Evolutionary conservation across 495 filamentous ascomycete species (phyloP).

Genomic region (Lasiosphaeria hispida): DNA sequence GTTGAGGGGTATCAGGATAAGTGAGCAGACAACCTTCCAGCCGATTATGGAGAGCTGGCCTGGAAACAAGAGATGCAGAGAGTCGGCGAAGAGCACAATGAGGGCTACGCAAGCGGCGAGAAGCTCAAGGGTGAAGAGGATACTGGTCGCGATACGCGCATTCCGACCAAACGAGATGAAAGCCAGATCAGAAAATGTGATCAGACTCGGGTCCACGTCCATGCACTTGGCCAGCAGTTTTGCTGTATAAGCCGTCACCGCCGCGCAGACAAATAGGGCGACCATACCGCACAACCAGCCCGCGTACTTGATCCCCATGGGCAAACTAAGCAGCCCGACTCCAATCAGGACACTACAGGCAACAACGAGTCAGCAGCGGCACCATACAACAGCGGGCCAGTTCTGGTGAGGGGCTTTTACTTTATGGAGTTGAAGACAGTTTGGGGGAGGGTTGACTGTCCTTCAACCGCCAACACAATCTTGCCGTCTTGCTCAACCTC

Average conservation of each 20-base stretch:
- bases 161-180: conserved; percentile 86
- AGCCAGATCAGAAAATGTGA: conserved; percentile 93
- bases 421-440: conserved; percentile 97
- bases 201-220: conserved; percentile 66
- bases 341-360: conserved; percentile 70
- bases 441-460: conserved; percentile 90
- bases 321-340: conserved; percentile 83
- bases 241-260: conserved; percentile 82
- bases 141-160: conserved; percentile 74
- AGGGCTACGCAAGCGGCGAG: conserved; percentile 87
- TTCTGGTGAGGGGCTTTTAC: conserved; percentile 23
- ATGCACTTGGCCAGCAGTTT: conserved; percentile 84
- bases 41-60: conserved; percentile 59
- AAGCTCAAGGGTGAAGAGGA: conserved; percentile 87
- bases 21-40: conserved; percentile 86
- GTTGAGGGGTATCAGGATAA: conserved; percentile 77
- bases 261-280: conserved; percentile 70
- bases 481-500: conserved; percentile 87
- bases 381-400: not conserved
- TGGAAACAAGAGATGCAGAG: conserved; percentile 75
- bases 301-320: conserved; percentile 83
- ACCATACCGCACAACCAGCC: conserved; percentile 85
- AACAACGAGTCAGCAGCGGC: conserved; percentile 19
- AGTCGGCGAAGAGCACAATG: conserved; percentile 91
- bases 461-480: conserved; percentile 75